phyloP scores from a whole-genome alignment of 176 grass and related monocot species.

The Ananas comosus region DNA sequence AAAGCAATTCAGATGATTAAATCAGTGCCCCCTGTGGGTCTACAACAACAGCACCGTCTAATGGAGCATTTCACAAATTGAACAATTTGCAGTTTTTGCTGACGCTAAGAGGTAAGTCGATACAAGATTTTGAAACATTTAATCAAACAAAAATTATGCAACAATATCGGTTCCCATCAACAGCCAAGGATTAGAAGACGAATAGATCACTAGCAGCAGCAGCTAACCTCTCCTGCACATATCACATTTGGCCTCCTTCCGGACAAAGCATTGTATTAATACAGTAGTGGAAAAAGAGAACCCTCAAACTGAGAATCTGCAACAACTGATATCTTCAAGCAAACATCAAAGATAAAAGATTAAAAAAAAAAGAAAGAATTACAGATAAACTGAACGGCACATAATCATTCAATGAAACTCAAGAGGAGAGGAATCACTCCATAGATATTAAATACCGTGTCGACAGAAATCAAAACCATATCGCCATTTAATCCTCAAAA shows the following conservation, averaged over 20 bases:
- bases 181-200: no score
- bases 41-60: no score
- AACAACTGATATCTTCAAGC: conserved; percentile 31
- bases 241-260: conserved; percentile 5
- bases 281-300: conserved; percentile 17
- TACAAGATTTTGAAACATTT: no score
- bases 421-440: not conserved
- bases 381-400: conserved; percentile 36
- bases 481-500: conserved; percentile 37
- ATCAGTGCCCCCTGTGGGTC: no score
- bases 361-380: conserved; percentile 46
- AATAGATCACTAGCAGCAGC: no score
- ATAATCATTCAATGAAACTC: not conserved
- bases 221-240: no score
- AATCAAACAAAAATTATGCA: no score
- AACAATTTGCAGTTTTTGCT: no score
- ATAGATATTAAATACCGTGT: conserved; percentile 25
- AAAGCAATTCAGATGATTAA: no score
- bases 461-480: conserved; percentile 1
- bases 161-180: no score
- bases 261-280: conserved; percentile 30
- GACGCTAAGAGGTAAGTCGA: no score
- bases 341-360: conserved; percentile 29
- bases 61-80: no score
- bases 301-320: conserved; percentile 23